Conservation (phyloP, 495 filamentous ascomycete species). For the Geopyxis carbonaria region DNA sequence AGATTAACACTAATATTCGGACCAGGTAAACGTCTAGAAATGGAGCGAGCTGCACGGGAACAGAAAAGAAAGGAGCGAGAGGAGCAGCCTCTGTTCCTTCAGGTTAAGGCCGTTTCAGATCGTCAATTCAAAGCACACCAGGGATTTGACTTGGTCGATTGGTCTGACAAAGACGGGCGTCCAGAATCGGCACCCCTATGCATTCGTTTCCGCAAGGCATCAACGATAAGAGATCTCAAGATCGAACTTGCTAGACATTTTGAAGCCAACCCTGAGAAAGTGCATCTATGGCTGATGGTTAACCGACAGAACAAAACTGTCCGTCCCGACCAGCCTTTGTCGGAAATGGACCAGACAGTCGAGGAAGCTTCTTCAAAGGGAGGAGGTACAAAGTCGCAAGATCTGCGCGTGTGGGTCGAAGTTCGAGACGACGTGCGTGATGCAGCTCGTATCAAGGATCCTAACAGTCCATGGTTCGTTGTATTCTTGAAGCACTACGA, state of each 20-base stretch:
- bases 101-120: slow-evolving; percentile 61
- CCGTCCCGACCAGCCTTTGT: slow-evolving; percentile 71
- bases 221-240: slow-evolving; percentile 57
- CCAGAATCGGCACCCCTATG: slow-evolving; percentile 43
- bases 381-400: slow-evolving; percentile 50
- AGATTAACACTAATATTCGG: slow-evolving; percentile 23
- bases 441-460: slow-evolving; percentile 4
- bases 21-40: slow-evolving; percentile 50
- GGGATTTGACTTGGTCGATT: slow-evolving; percentile 67
- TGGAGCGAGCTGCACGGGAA: slow-evolving; percentile 61
- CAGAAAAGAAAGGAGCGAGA: slow-evolving; percentile 68
- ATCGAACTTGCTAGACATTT: slow-evolving; percentile 49
- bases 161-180: slow-evolving; percentile 38
- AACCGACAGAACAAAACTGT: slow-evolving; percentile 96
- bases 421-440: slow-evolving; percentile 34
- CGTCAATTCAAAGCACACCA: slow-evolving; percentile 61
- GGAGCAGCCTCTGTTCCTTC: slow-evolving; percentile 82
- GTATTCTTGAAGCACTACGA: slow-evolving; percentile 92
- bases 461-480: slow-evolving; percentile 43
- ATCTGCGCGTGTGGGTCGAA: slow-evolving; percentile 78
- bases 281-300: slow-evolving; percentile 92
- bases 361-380: neutral
- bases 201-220: slow-evolving; percentile 53
- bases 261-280: slow-evolving; percentile 36
- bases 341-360: slow-evolving; percentile 46